phyloP scores from a whole-genome alignment of 2,329 filamentous ascomycete genomes.

The Colletotrichum caudatum region DNA sequence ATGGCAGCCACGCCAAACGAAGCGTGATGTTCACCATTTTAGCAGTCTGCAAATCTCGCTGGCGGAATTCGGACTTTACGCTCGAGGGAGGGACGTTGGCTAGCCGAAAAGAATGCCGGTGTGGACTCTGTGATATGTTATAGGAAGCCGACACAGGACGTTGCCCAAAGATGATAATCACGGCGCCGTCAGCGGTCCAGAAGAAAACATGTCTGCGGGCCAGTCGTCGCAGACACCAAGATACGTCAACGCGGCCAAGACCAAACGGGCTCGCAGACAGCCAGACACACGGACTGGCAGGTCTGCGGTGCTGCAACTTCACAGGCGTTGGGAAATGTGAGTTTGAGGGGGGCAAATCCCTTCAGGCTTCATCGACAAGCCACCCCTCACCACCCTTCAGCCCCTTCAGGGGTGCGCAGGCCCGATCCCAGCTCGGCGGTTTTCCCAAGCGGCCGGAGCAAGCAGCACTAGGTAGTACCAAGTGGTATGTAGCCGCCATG shows the following conservation, averaged over 20 bases:
- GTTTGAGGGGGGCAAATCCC: background rate
- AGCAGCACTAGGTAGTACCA: background rate
- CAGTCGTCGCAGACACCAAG: background rate
- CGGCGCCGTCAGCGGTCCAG: too few relatives aligned
- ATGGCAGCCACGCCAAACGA: conserved; percentile 1
- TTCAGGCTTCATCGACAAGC: background rate
- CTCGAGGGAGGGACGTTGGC: background rate
- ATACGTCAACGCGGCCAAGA: background rate
- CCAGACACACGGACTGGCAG: background rate
- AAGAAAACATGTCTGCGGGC: background rate
- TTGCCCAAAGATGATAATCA: too few relatives aligned
- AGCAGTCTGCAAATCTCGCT: background rate
- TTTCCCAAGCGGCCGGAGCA: conserved; percentile 1
- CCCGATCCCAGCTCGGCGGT: background rate
- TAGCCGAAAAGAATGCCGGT: background rate
- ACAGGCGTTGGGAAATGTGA: background rate
- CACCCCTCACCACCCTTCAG: background rate
- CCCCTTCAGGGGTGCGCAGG: background rate
- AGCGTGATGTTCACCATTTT: background rate
- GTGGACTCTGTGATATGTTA: background rate
- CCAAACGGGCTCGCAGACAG: too few relatives aligned
- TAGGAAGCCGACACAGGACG: background rate
- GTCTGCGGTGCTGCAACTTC: background rate
- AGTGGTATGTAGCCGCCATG: background rate
- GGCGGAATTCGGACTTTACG: too few relatives aligned